These are phyloP conservation scores for Candida sanyiensis DNA, from an alignment of 805 yeast species.

Conservation along the genomic window DNA sequence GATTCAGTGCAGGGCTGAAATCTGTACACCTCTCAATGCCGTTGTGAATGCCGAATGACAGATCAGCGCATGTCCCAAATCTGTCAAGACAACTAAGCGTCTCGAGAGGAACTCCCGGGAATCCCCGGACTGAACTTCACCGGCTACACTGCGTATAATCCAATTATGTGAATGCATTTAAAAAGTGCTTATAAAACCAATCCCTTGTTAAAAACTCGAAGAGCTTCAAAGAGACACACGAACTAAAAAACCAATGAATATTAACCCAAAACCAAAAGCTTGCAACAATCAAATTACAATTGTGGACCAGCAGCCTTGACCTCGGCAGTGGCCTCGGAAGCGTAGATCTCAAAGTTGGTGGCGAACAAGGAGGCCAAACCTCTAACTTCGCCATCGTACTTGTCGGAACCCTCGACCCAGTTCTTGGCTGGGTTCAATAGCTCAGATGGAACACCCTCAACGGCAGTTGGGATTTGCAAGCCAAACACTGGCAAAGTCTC, in stretches of 20 bases:
- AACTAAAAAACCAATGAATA: conserved; percentile 4
- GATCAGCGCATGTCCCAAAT: background rate
- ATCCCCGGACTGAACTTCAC: no score
- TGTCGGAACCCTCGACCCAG: conserved; percentile 59
- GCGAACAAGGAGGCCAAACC: conserved; percentile 71
- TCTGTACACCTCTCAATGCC: no score
- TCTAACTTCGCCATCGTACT: conserved; percentile 49
- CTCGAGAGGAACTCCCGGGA: no score
- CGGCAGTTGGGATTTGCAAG: conserved; percentile 77
- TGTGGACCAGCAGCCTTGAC: conserved; percentile 92
- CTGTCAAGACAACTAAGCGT: background rate
- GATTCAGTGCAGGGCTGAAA: no score
- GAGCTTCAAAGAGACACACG: background rate
- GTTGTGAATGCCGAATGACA: no score
- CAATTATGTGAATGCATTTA: conserved; percentile 23
- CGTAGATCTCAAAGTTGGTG: conserved; percentile 82
- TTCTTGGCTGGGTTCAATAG: conserved; percentile 80
- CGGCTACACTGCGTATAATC: no score
- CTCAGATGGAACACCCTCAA: conserved; percentile 71
- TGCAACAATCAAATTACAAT: conserved; percentile 6
- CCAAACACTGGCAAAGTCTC: conserved; percentile 85
- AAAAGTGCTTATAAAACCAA: background rate
- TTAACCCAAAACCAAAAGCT: conserved; percentile 2
- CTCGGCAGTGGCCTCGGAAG: conserved; percentile 75
- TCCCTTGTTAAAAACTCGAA: conserved; percentile 6